Conservation (phyloP, 306 rosid genomes). For the Cercis canadensis region DNA sequence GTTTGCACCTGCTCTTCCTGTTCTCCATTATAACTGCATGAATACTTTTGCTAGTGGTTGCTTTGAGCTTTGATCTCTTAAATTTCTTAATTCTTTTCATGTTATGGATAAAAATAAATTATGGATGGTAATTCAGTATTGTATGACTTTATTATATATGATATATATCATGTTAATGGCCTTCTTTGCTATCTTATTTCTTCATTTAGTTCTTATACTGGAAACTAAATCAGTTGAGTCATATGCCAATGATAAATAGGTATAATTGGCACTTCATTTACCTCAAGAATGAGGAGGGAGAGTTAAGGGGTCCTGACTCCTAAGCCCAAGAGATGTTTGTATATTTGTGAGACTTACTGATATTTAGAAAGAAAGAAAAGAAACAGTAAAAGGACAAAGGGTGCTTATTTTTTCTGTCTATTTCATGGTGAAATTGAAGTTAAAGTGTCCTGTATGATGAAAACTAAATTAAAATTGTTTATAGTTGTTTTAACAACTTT, state of each 20-base stretch:
- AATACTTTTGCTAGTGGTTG: constrained; percentile 24
- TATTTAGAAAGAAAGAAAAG: neutral
- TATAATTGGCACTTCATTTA: constrained; percentile 16
- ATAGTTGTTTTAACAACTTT: constrained; percentile 5
- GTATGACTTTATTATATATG: neutral
- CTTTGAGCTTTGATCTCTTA: constrained; percentile 25
- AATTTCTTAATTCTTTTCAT: constrained; percentile 13
- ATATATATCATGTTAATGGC: constrained; percentile 7
- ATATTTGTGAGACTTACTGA: neutral
- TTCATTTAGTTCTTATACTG: neutral
- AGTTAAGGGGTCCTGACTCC: neutral
- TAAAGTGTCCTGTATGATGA: neutral
- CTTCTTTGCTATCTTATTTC: neutral
- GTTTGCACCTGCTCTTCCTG: constrained; percentile 55
- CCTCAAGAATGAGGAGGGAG: constrained; percentile 2
- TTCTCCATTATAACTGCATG: constrained; percentile 8
- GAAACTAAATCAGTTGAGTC: constrained; percentile 11
- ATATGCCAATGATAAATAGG: neutral
- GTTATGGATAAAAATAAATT: constrained; percentile 20
- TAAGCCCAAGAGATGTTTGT: neutral
- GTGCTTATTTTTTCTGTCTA: neutral
- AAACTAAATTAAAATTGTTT: no score
- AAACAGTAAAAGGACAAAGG: neutral
- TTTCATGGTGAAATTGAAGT: neutral
- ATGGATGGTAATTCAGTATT: constrained; percentile 9